These are phyloP conservation scores for Nyctanthes arbortristis DNA, from an alignment of 257 asterid species.

Conservation along the genomic window DNA sequence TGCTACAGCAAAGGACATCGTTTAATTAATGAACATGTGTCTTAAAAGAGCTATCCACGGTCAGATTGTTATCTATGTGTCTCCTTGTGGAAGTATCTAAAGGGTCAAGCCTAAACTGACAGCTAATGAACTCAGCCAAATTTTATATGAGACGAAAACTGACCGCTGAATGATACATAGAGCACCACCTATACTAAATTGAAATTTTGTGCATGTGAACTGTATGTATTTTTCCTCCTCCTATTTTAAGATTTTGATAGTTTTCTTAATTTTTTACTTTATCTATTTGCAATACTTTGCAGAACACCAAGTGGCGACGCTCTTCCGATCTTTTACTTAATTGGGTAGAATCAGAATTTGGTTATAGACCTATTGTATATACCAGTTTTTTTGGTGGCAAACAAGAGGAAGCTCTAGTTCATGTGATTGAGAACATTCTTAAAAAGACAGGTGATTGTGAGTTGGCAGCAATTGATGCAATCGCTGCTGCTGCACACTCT, in stretches of 20 bases:
- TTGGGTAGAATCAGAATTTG: conserved; percentile 89
- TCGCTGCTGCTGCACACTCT: conserved; percentile 90
- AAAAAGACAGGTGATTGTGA: conserved; percentile 68
- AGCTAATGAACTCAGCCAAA: neutral
- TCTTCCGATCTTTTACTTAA: conserved; percentile 69
- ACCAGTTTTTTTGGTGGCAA: conserved; percentile 85
- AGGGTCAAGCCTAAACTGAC: neutral
- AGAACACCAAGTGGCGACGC: conserved; percentile 84
- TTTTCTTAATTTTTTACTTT: neutral
- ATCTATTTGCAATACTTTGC: conserved; percentile 22
- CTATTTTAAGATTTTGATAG: neutral
- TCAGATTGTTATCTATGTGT: neutral
- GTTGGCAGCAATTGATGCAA: conserved; percentile 80
- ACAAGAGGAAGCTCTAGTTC: conserved; percentile 68
- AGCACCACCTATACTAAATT: neutral
- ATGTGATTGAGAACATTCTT: conserved; percentile 62
- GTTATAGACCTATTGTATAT: conserved; percentile 66
- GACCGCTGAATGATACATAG: neutral
- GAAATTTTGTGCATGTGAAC: neutral
- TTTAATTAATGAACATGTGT: neutral
- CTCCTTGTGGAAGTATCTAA: neutral
- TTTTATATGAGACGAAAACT: neutral
- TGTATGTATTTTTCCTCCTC: neutral
- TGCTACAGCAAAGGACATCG: too few relatives aligned
- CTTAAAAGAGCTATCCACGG: neutral